Evolutionary conservation across 768 basidiomycete species (phyloP).

Genomic region (Lactifluus volemus): DNA sequence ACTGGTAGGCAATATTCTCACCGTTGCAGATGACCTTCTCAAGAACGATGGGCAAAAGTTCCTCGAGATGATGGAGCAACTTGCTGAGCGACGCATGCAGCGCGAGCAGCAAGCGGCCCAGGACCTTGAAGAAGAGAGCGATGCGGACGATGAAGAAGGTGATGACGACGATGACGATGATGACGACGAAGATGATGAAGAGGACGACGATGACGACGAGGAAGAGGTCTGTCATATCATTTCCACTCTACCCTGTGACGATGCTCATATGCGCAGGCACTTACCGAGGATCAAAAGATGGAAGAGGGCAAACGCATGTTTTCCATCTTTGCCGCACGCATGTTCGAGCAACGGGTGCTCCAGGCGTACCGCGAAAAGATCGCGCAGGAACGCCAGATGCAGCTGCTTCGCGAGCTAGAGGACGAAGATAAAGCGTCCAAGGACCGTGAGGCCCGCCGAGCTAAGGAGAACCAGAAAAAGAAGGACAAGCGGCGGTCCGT

Average conservation of each 20-base stretch:
- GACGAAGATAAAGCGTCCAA: conserved; percentile 85
- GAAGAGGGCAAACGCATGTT: conserved; percentile 99
- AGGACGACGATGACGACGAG: conserved; percentile 47
- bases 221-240: conserved; percentile 21
- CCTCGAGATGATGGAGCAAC: conserved; percentile 99
- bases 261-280: conserved; percentile 35
- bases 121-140: conserved; percentile 38
- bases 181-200: conserved; percentile 43
- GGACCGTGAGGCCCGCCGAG: conserved; percentile 87
- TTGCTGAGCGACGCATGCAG: conserved; percentile 89
- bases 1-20: conserved; percentile 83
- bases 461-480: conserved; percentile 95
- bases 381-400: conserved; percentile 90
- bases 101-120: conserved; percentile 64
- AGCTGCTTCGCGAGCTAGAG: conserved; percentile 89
- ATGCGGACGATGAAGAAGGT: conserved; percentile 41
- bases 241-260: conserved; percentile 8
- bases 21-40: conserved; percentile 95
- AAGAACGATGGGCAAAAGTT: conserved; percentile 99
- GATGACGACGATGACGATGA: conserved; percentile 43
- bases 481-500: conserved; percentile 94
- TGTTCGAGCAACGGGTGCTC: conserved; percentile 98
- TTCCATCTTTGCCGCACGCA: conserved; percentile 97
- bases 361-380: conserved; percentile 96
- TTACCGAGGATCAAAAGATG: conserved; percentile 98